Base-by-base conservation (phyloP, 1,284 basidiomycete genomes). In the Pisolithus thermaeus region DNA sequence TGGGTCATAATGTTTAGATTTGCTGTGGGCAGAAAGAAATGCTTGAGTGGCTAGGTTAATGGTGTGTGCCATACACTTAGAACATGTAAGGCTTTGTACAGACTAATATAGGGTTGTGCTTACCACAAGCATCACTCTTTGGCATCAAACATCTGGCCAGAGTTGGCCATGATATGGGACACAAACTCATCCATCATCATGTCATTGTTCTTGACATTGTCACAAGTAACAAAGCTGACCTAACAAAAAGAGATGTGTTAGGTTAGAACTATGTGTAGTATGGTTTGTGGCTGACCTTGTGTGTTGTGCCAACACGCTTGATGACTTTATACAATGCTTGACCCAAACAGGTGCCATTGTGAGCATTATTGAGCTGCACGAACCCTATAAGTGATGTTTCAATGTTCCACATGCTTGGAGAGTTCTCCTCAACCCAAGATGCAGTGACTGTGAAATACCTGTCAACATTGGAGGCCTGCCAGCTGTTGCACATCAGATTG, bases 301-400 rank as follows among this genome's bases (percentile, higher is more conserved):
- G 23, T 28, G 43, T 30, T 28, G 32, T 27, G 20, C 23, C 14
- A 16, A 28, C 43, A 28, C 4, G 25, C 20, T 45, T 27, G 27
- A 45, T 3, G 25, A 45, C 43, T 30, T 45, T 45, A 30, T 28
- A 45, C 27, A 45, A 30, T 45, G 43, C 61, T 50, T 67, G 63
- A 7, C 67, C 67, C 2, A 71, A 59, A 1, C 62, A 53, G 16
- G 47, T 35, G 2, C 69, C 65, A 7, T 28, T 28, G 28, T 28
- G 28, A 28, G 28, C 28, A 8, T 28, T 28, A 28, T 28, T 28
- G 5, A 28, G 28, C 28, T 8, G 28, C 28, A 28, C 28, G 28
- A 28, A 28, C 28, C 28, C 28, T 28, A 28, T 28, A 28, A 28
- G 28, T 28, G 28, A 28, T 28, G 28, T 28, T 7, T 28, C 28